Percentiles rank a stretch among this genome's conserved stretches.
Evolutionary conservation across 2,329 filamentous ascomycete genomes (phyloP).

Genomic region (Thelonectria discophora): DNA sequence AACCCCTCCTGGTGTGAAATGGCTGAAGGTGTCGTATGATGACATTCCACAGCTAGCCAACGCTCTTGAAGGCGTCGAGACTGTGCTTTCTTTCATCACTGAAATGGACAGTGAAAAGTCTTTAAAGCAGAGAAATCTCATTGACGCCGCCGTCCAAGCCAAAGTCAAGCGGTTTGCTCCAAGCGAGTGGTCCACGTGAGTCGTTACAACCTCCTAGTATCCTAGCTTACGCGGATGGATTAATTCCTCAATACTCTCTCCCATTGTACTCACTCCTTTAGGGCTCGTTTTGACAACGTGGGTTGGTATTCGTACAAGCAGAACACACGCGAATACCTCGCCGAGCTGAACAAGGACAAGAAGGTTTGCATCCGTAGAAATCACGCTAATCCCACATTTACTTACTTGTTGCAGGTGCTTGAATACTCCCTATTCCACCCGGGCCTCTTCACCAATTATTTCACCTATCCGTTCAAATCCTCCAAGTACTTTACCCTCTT

Average conservation of each 20-base stretch:
- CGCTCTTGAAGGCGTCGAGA: conserved; percentile 57
- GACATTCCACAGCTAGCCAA: conserved; percentile 44
- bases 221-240: too few species aligned
- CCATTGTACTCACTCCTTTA: fast-evolving
- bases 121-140: conserved; percentile 53
- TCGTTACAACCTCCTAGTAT: fast-evolving
- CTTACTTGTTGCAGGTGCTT: conserved; percentile 51
- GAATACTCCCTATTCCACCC: conserved; percentile 67
- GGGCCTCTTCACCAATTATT: conserved; percentile 63
- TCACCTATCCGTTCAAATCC: conserved; percentile 59
- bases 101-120: conserved; percentile 44
- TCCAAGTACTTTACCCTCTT: conserved; percentile 54
- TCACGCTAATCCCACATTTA: background rate
- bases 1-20: conserved; percentile 18
- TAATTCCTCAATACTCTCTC: too few species aligned
- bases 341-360: conserved; percentile 58
- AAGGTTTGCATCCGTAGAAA: conserved; percentile 43
- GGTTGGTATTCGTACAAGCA: conserved; percentile 51
- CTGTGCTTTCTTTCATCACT: conserved; percentile 61
- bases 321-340: conserved; percentile 59
- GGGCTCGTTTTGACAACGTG: conserved; percentile 24
- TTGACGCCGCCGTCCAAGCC: conserved; percentile 65
- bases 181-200: conserved; percentile 63
- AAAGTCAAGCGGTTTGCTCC: conserved; percentile 69
- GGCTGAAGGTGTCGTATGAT: conserved; percentile 46